These are phyloP conservation scores for Quercus ilex DNA, from an alignment of 306 rosid genomes.

Conservation along the genomic window DNA sequence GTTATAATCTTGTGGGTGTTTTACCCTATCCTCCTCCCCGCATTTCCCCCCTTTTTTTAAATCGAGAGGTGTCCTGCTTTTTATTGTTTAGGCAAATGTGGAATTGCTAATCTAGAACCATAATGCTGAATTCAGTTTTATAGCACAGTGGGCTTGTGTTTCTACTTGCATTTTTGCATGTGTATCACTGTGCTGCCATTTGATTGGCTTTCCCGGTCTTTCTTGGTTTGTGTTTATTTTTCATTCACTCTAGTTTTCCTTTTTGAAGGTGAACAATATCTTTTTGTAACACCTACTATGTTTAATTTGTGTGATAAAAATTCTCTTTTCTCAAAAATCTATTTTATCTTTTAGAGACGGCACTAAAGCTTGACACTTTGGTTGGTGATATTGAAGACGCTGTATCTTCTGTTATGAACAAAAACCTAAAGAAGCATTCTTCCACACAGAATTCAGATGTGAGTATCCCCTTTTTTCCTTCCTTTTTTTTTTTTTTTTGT, in stretches of 20 bases:
- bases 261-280: neutral
- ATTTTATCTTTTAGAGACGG: slow-evolving; percentile 67
- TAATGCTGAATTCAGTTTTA: neutral
- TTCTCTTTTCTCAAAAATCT: slow-evolving; percentile 13
- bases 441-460: slow-evolving; percentile 60
- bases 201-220: neutral
- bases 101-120: neutral
- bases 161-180: neutral
- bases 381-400: slow-evolving; percentile 93
- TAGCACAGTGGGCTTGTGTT: neutral
- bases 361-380: slow-evolving; percentile 81
- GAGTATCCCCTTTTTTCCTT: slow-evolving; percentile 29
- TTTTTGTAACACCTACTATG: neutral
- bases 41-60: too few relatives aligned
- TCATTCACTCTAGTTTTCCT: neutral
- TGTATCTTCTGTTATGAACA: slow-evolving; percentile 68
- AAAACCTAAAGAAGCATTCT: slow-evolving; percentile 59
- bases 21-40: too few relatives aligned
- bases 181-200: neutral
- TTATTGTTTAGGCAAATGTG: neutral
- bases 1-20: too few relatives aligned
- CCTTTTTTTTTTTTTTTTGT: neutral
- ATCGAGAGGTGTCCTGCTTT: neutral
- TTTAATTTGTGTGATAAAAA: slow-evolving; percentile 7
- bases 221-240: neutral